Conservation (phyloP, 2,329 filamentous ascomycete genomes). For the Bipolaris sorokiniana region DNA sequence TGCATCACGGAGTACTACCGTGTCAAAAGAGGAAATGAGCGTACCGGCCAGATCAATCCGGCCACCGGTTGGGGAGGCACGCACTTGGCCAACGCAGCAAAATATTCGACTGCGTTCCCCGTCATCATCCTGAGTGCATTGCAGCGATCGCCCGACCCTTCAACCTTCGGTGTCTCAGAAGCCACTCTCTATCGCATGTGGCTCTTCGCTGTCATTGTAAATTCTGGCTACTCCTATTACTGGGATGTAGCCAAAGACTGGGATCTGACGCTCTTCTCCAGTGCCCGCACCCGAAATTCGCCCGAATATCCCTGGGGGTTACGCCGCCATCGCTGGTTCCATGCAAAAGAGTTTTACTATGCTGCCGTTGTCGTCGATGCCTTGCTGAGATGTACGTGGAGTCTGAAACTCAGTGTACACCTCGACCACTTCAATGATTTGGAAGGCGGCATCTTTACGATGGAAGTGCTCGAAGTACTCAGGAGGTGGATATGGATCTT, state of each 20-base stretch:
- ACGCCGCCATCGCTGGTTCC: slow-evolving; percentile 74
- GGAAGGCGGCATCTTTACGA: slow-evolving; percentile 85
- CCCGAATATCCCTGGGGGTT: slow-evolving; percentile 78
- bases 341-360: slow-evolving; percentile 79
- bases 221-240: slow-evolving; percentile 95
- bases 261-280: slow-evolving; percentile 84
- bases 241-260: slow-evolving; percentile 98
- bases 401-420: slow-evolving; percentile 81
- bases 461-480: slow-evolving; percentile 85
- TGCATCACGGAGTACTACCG: slow-evolving; percentile 87
- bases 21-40: slow-evolving; percentile 63
- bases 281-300: slow-evolving; percentile 61
- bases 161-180: slow-evolving; percentile 60
- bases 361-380: slow-evolving; percentile 78
- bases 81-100: slow-evolving; percentile 90
- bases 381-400: slow-evolving; percentile 86
- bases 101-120: slow-evolving; percentile 93
- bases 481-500: slow-evolving; percentile 97
- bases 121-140: slow-evolving; percentile 82
- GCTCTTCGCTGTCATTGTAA: slow-evolving; percentile 75
- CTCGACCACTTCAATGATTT: slow-evolving; percentile 84
- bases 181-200: slow-evolving; percentile 62
- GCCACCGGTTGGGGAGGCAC: slow-evolving; percentile 75
- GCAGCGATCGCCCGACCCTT: slow-evolving; percentile 67
- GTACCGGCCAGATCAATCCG: slow-evolving; percentile 49